phyloP scores from a whole-genome alignment of 78 protist species.

The Acrasis kona region DNA sequence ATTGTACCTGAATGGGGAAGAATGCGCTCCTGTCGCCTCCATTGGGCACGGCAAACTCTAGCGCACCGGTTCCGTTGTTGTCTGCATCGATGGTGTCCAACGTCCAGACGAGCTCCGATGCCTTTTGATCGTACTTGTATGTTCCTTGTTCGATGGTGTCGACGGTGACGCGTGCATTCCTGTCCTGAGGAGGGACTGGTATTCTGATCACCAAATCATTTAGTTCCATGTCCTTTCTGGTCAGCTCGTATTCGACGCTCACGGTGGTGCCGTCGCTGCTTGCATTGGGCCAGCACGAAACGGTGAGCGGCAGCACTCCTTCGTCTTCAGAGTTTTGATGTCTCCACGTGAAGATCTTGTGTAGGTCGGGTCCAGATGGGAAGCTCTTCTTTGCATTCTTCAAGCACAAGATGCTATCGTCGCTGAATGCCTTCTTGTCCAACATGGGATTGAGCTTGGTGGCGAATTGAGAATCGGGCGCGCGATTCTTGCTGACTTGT shows the following conservation, averaged over 20 bases:
- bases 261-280: slow-evolving; percentile 20
- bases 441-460: slow-evolving; percentile 56
- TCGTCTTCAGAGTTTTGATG: slow-evolving; percentile 9
- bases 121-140: not conserved
- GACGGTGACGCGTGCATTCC: not conserved
- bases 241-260: slow-evolving; percentile 43
- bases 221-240: not conserved
- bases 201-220: slow-evolving; percentile 18
- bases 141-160: not conserved
- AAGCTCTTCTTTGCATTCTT: slow-evolving; percentile 27
- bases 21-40: slow-evolving; percentile 13
- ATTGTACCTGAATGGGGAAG: slow-evolving; percentile 47
- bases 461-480: slow-evolving; percentile 9
- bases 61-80: slow-evolving; percentile 6
- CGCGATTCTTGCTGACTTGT: not conserved
- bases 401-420: not conserved
- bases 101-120: not conserved
- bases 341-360: slow-evolving; percentile 54
- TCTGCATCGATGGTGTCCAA: slow-evolving; percentile 15
- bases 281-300: slow-evolving; percentile 57
- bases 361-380: slow-evolving; percentile 17
- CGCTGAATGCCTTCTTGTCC: slow-evolving; percentile 18
- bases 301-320: not conserved
- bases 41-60: slow-evolving; percentile 22
- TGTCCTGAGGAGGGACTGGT: slow-evolving; percentile 38